A percentile compares a stretch with the other conserved stretches of the same genome.
These are phyloP conservation scores for Trichoderma oligosporum DNA, from an alignment of 2,329 filamentous ascomycete genomes.

Conservation along the genomic window DNA sequence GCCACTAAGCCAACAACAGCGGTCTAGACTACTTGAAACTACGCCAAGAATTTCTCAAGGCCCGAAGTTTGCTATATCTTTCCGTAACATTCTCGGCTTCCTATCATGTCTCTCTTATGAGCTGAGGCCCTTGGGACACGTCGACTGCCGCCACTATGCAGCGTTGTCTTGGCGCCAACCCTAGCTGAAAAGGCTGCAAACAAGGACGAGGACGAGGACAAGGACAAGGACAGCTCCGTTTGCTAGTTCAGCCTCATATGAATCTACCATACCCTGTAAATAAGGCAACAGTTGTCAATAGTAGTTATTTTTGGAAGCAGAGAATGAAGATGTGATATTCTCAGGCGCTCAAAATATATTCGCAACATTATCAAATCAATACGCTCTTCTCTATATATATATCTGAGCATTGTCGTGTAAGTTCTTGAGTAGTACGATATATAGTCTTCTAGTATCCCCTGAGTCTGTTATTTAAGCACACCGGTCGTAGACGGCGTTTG, in stretches of 20 bases:
- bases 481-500: neutral
- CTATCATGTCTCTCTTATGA: neutral
- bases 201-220: neutral
- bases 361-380: too few species aligned
- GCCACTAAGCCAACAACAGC: neutral
- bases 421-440: neutral
- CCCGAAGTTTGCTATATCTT: neutral
- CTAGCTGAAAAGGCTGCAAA: conserved; percentile 2
- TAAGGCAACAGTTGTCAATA: neutral
- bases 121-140: neutral
- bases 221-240: neutral
- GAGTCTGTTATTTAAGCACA: neutral
- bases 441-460: neutral
- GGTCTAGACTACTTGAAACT: neutral
- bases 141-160: neutral
- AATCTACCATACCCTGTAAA: neutral
- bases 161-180: conserved; percentile 4
- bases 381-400: too few species aligned
- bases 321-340: neutral
- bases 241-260: neutral
- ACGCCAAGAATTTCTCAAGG: neutral
- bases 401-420: neutral
- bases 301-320: neutral
- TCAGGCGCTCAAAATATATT: neutral
- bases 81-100: conserved; percentile 5